A percentile compares a stretch with the other conserved stretches of the same genome.
Conservation (phyloP, 148 eudicot genomes). For the Rhododendron ovatum region DNA sequence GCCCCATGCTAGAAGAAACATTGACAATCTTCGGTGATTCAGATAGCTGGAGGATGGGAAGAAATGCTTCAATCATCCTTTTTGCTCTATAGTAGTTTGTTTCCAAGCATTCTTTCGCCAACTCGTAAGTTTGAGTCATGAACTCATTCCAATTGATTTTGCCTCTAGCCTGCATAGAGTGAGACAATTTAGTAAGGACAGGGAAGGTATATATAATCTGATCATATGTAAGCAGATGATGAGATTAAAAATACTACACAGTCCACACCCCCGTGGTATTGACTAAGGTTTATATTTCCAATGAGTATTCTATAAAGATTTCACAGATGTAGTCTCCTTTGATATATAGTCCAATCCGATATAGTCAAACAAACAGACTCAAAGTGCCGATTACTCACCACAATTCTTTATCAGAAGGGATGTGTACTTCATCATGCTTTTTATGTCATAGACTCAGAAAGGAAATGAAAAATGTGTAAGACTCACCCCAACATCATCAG, state of each 20-base stretch:
- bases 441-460: neutral
- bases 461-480: neutral
- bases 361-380: neutral
- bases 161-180: neutral
- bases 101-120: conserved; percentile 33
- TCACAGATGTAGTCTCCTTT: neutral
- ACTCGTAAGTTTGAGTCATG: conserved; percentile 21
- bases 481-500: neutral
- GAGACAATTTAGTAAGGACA: neutral
- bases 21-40: conserved; percentile 51
- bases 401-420: neutral
- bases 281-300: neutral
- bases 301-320: neutral
- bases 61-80: conserved; percentile 32
- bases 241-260: neutral
- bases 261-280: neutral
- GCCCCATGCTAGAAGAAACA: conserved; percentile 36
- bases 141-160: neutral
- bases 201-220: neutral
- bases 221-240: neutral
- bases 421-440: neutral
- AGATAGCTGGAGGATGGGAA: conserved; percentile 47
- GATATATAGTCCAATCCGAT: neutral
- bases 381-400: neutral
- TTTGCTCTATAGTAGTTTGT: conserved; percentile 49